phyloP scores from a whole-genome alignment of 129 eudicot species.

The Sambucus nigra region DNA sequence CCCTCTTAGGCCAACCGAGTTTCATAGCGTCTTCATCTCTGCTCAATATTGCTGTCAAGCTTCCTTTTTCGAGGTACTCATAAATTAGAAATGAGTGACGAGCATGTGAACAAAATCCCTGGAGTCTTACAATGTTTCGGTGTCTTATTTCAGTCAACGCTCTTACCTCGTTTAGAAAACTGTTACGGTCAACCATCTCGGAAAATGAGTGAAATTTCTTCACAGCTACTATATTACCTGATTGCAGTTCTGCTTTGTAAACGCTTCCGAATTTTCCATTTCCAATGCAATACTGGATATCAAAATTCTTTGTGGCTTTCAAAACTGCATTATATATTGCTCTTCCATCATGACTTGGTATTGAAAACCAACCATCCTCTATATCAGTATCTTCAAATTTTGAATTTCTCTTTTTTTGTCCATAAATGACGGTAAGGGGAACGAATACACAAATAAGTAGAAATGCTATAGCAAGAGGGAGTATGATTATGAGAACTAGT shows the following conservation, averaged over 20 bases:
- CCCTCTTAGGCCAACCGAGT: neutral
- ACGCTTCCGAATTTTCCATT: no score
- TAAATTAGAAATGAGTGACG: no score
- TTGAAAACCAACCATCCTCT: neutral
- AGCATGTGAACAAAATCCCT: no score
- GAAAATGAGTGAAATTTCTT: slow-evolving; percentile 15
- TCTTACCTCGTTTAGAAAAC: no score
- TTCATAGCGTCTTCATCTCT: neutral
- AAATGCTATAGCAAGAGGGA: slow-evolving; percentile 12
- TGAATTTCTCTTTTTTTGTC: neutral
- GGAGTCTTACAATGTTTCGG: neutral
- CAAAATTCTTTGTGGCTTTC: no score
- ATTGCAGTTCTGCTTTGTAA: slow-evolving; percentile 5
- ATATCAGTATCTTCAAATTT: neutral
- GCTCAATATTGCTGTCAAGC: neutral
- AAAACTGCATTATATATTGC: no score
- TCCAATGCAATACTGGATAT: no score
- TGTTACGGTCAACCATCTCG: slow-evolving; percentile 3
- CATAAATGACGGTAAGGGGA: neutral
- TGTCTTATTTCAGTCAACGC: no score
- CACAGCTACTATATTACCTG: slow-evolving; percentile 10
- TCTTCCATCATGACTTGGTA: no score
- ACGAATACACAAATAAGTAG: neutral
- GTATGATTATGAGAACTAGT: slow-evolving; percentile 7
- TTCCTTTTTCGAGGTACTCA: no score